Conservation (phyloP, 2,329 filamentous ascomycete species). For the Colletotrichum caudatum region DNA sequence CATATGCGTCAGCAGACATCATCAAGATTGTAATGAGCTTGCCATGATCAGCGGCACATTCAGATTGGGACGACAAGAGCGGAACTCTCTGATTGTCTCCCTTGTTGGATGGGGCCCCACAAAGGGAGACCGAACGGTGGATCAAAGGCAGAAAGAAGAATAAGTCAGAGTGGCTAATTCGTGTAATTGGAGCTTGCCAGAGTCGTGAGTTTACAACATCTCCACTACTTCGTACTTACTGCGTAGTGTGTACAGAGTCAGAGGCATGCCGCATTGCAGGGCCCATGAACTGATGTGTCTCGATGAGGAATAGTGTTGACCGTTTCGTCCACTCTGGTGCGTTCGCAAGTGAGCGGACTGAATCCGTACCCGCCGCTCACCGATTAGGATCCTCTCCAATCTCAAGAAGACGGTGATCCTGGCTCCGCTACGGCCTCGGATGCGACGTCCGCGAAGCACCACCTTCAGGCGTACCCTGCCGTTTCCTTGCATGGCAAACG, state of each 20-base stretch:
- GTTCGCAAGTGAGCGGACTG: constrained; percentile 11
- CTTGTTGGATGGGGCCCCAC: constrained; percentile 9
- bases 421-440: constrained; percentile 34
- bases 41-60: constrained; percentile 16
- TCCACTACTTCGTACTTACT: no score
- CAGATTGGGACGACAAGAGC: constrained; percentile 7
- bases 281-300: not conserved
- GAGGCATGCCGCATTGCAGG: not conserved
- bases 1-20: constrained; percentile 4
- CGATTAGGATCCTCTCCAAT: constrained; percentile 32
- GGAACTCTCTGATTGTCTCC: not conserved
- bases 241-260: not conserved
- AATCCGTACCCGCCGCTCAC: constrained; percentile 28
- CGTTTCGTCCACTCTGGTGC: not conserved
- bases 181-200: not conserved
- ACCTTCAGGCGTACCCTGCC: constrained; percentile 16
- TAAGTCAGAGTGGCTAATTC: constrained; percentile 8
- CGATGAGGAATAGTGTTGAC: not conserved
- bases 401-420: constrained; percentile 35
- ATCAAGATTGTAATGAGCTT: not conserved
- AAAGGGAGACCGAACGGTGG: constrained; percentile 18
- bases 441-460: constrained; percentile 28
- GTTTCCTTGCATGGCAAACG: not conserved
- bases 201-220: not conserved
- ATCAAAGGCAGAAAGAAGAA: constrained; percentile 6